Base-by-base conservation (phyloP, 2,329 filamentous ascomycete species). In the Mycosphaerella arachidis region DNA sequence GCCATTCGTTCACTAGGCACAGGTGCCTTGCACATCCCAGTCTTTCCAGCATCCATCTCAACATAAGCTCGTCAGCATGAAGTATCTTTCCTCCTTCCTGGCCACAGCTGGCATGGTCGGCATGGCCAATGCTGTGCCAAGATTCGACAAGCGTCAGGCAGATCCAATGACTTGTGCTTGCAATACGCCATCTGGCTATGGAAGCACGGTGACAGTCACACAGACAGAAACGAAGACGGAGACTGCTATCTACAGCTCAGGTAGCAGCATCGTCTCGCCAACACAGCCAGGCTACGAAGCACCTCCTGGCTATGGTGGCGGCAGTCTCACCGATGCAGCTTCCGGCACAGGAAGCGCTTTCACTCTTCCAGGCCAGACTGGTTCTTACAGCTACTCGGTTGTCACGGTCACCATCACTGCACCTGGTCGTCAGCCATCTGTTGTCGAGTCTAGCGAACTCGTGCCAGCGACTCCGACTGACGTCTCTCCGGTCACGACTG, bases 51-150 rank as follows among this genome's bases (percentile, higher is more conserved):
- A 48, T n/a, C 40, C 40, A 43, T 43, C 40, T 35, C 56, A 53
- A 43, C 29, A 46, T 24, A 53, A 53, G 55, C 54, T 62, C 51
- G 48, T 59, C 65, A 72, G 48, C 43, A 72, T 73, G 71, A 72
- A 71, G 67, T 66, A 64, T 62, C 60, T 74, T 67, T 70, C 74
- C 55, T 68, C 78, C 63, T 72, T 76, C 60, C 65, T 79, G 64
- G 75, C 77, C 64, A 63, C 79, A 57, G 76, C 78, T 65, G 74
- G 75, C 68, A 70, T 83, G 48, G 64, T 76, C 63, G 75, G 77
- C 61, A 72, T 77, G 63, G 81, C 79, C 66, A 73, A 77, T 55
- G 81, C 75, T 67, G 57, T 53, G 20, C 60, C 82, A 84, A 72
- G 81, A 81, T 64, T 79, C 76, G 67, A 75, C 82, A 70, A 57